Conservation (phyloP, 108 stramenopile genomes). For the Cyclotella sp. region DNA sequence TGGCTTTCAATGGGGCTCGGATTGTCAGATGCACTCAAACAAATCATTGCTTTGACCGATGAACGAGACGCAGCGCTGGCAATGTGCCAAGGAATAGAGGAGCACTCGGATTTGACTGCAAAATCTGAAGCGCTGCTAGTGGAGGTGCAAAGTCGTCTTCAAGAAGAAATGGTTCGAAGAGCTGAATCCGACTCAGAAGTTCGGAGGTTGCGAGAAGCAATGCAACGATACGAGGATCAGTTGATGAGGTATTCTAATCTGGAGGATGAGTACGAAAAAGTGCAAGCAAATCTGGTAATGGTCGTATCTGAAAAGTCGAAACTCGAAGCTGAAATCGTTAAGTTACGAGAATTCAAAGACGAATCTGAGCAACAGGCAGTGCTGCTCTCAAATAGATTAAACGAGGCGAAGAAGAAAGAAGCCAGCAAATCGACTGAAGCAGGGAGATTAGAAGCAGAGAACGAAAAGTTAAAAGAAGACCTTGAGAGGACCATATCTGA, state of each 20-base stretch:
- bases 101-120: conserved; percentile 3
- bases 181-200: conserved; percentile 42
- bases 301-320: conserved; percentile 43
- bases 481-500: conserved; percentile 50
- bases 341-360: conserved; percentile 64
- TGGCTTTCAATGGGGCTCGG: conserved; percentile 50
- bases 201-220: conserved; percentile 12
- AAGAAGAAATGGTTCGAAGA: conserved; percentile 64
- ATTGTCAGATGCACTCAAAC: conserved; percentile 49
- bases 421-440: conserved; percentile 67
- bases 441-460: conserved; percentile 66
- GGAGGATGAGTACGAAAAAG: conserved; percentile 54
- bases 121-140: conserved; percentile 51
- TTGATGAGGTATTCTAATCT: conserved; percentile 32
- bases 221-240: conserved; percentile 43
- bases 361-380: conserved; percentile 74
- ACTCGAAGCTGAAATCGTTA: conserved; percentile 46
- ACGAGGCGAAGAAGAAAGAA: conserved; percentile 82
- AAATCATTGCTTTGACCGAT: conserved; percentile 52
- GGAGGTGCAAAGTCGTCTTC: conserved; percentile 70
- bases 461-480: conserved; percentile 54
- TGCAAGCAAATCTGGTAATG: conserved; percentile 39
- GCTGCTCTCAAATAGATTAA: conserved; percentile 69
- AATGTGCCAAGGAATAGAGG: conserved; percentile 39
- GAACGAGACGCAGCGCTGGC: conserved; percentile 47